phyloP scores from a whole-genome alignment of 805 yeast genomes.

The Blastobotrys parvus region DNA sequence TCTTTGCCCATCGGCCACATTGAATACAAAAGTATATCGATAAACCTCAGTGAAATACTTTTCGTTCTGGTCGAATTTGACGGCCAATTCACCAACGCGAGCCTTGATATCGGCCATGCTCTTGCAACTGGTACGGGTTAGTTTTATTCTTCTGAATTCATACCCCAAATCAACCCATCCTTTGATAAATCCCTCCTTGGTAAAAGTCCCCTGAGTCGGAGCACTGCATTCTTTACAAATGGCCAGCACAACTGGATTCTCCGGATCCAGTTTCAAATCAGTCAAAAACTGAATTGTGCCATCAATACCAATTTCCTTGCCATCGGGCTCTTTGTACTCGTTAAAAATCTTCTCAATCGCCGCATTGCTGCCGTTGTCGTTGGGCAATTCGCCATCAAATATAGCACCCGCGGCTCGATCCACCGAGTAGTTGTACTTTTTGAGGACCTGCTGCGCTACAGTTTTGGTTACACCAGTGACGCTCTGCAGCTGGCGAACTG shows the following conservation, averaged over 20 bases:
- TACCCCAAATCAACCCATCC: conserved; percentile 45
- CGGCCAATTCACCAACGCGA: conserved; percentile 29
- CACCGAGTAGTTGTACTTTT: conserved; percentile 25
- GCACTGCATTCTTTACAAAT: conserved; percentile 62
- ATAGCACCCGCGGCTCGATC: conserved; percentile 30
- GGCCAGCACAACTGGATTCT: conserved; percentile 62
- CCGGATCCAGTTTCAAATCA: conserved; percentile 65
- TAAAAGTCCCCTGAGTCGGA: conserved; percentile 58
- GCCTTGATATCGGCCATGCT: conserved; percentile 40
- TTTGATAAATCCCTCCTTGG: conserved; percentile 39
- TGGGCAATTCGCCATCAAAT: conserved; percentile 18
- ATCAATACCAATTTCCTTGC: conserved; percentile 54
- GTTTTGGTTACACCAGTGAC: conserved; percentile 13
- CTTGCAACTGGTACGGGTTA: conserved; percentile 12
- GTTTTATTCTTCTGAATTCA: not conserved
- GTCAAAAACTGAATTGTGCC: conserved; percentile 65
- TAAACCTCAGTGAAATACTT: conserved; percentile 51
- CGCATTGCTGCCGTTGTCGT: conserved; percentile 5
- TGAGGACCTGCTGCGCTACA: conserved; percentile 12
- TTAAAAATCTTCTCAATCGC: conserved; percentile 18
- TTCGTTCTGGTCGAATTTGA: conserved; percentile 24
- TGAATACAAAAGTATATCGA: conserved; percentile 59
- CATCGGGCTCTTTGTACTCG: conserved; percentile 19
- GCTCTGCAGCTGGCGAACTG: conserved; percentile 9
- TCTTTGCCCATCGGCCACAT: conserved; percentile 53